Evolutionary conservation across 2,329 filamentous ascomycete species (phyloP).

Genomic region (Macroventuria anomochaeta): DNA sequence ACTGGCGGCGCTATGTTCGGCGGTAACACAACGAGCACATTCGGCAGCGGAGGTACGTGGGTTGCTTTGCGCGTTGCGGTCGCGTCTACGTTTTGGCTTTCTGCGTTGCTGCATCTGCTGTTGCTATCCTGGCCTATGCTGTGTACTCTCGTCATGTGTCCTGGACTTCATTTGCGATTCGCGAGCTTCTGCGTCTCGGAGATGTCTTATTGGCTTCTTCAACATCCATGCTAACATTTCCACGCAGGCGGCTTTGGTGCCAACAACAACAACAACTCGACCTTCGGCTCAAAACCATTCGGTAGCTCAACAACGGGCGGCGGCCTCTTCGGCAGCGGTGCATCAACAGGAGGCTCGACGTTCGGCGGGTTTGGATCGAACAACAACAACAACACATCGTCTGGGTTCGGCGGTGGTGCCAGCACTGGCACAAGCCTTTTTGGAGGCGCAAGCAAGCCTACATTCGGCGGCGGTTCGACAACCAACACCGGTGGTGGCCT

Average conservation of each 20-base stretch:
- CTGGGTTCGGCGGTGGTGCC: conserved; percentile 34
- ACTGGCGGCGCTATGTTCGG: conserved; percentile 44
- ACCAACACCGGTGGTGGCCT: conserved; percentile 35
- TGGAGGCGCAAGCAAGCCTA: conserved; percentile 37
- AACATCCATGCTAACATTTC: conserved; percentile 29
- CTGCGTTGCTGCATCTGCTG: conserved; percentile 5
- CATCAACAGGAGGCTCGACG: conserved; percentile 22
- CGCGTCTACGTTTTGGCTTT: conserved; percentile 26
- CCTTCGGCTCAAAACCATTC: conserved; percentile 43
- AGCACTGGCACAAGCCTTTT: conserved; percentile 41
- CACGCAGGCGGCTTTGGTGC: conserved; percentile 43
- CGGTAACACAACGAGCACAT: conserved; percentile 40
- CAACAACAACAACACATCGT: conserved; percentile 29
- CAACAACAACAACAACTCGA: conserved; percentile 28
- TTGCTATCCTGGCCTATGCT: background rate
- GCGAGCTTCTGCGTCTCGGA: background rate
- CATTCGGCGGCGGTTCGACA: conserved; percentile 34
- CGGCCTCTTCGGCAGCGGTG: conserved; percentile 44
- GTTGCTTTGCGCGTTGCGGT: conserved; percentile 43
- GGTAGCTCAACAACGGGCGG: conserved; percentile 43
- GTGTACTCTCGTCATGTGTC: background rate
- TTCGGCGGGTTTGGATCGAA: conserved; percentile 33
- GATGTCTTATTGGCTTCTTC: background rate
- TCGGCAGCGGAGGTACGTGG: conserved; percentile 49
- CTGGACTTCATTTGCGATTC: background rate